Percentiles rank a stretch among this genome's conserved stretches.
Evolutionary conservation across 1,284 basidiomycete genomes (phyloP).

Genomic region (Fomitiporia mediterranea): DNA sequence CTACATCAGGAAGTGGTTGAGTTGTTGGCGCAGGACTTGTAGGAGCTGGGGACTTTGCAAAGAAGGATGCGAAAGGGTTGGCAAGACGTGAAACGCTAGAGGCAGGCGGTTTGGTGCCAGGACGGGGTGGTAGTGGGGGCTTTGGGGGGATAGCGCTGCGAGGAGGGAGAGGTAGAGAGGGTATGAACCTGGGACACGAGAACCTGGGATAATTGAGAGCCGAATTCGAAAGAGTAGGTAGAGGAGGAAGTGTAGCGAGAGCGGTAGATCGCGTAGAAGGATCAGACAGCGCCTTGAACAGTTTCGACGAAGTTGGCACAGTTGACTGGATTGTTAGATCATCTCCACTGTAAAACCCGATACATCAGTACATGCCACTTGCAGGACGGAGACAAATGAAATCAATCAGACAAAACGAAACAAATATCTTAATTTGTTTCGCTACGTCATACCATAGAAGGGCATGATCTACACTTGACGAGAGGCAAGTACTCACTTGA

Average conservation of each 20-base stretch:
- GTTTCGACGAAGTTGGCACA: slow-evolving; percentile 55
- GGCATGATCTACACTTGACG: no score
- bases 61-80: slow-evolving; percentile 65
- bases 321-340: slow-evolving; percentile 50
- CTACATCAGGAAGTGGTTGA: slow-evolving; percentile 26
- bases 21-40: slow-evolving; percentile 31
- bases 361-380: slow-evolving; percentile 25
- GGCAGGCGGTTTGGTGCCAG: slow-evolving; percentile 28
- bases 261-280: slow-evolving; percentile 47
- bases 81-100: slow-evolving; percentile 42
- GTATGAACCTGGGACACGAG: slow-evolving; percentile 42
- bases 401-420: no score
- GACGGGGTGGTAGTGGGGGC: slow-evolving; percentile 62
- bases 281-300: slow-evolving; percentile 55
- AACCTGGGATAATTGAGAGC: slow-evolving; percentile 48
- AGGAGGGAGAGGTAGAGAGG: slow-evolving; percentile 64
- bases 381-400: no score
- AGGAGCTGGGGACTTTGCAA: slow-evolving; percentile 41
- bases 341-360: slow-evolving; percentile 10
- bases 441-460: no score
- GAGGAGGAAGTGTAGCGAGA: slow-evolving; percentile 46
- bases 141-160: slow-evolving; percentile 41
- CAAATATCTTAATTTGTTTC: no score
- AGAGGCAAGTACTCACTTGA: slow-evolving; percentile 32
- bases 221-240: slow-evolving; percentile 34